Percentiles rank a stretch among this genome's conserved stretches.
Conservation (phyloP, 345 rosid species). For the Xanthoceras sorbifolium region DNA sequence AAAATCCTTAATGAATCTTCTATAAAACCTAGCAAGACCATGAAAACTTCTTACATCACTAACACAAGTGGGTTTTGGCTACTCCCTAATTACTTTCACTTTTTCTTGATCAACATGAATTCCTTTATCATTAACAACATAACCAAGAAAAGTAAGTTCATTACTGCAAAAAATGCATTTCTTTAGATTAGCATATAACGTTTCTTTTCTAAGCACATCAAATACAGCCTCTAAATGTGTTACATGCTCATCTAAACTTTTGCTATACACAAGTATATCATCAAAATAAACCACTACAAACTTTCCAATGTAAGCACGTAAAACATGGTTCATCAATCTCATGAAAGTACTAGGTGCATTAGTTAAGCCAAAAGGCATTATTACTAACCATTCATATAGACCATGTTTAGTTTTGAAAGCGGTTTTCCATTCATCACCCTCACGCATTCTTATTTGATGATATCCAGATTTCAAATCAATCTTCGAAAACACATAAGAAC, state of each 20-base stretch:
- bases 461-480: neutral
- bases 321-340: neutral
- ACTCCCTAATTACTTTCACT: too few relatives aligned
- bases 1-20: too few relatives aligned
- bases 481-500: neutral
- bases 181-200: neutral
- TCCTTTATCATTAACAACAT: neutral
- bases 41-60: too few relatives aligned
- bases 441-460: slow-evolving; percentile 7
- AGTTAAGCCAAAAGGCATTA: too few relatives aligned
- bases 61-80: too few relatives aligned
- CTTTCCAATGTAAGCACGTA: neutral
- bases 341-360: too few relatives aligned
- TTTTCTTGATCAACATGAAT: neutral
- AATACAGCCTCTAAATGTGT: too few relatives aligned
- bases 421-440: slow-evolving; percentile 9
- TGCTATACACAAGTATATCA: too few relatives aligned
- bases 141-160: neutral
- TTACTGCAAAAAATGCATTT: neutral
- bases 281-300: too few relatives aligned
- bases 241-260: too few relatives aligned
- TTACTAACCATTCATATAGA: too few relatives aligned
- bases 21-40: too few relatives aligned
- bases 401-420: neutral
- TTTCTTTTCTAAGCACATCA: neutral